Base-by-base conservation (phyloP, 2,329 filamentous ascomycete genomes). In the Aspergillus sp. region DNA sequence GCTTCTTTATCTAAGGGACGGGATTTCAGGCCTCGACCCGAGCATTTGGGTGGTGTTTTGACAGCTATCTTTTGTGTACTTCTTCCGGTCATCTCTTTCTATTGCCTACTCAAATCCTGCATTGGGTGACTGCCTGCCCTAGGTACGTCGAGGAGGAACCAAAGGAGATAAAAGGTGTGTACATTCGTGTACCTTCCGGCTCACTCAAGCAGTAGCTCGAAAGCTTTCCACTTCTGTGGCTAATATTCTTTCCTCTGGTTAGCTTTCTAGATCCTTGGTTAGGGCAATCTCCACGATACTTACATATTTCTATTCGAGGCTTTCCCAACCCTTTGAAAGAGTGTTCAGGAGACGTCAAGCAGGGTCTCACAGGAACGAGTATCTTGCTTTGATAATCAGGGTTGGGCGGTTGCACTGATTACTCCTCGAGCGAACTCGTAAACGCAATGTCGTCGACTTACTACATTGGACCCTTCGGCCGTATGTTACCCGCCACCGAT, bases 391-490 rank as follows among this genome's bases (percentile, higher is more conserved):
- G 46, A 23, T n/a, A n/a, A 31, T 43, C 41, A 54, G 34, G 47
- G n/a, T n/a, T 49, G 23, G 46, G n/a, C 30, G 30, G 28, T 50
- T 48, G 17, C n/a, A 30, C 45, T 58, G 17, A 17, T 13, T 41
- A 34, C 23, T 38, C 45, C 31, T 43, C 15, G 19, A 47, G 7
- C 31, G 30, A 38, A 55, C 52, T 17, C 51, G 30, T 45, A 30
- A 56, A 54, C 54, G 60, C 49, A 61, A 78, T 79, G 76, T 75
- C 77, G 65, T 61, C 59, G 68, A 69, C 62, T 46, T 76, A 73
- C 63, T 76, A 75, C 63, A 68, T 73, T 63, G 77, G 77, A 66
- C 73, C 75, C 57, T 77, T 77, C 68, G 77, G 77, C 66, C 74
- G 74, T 72, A 77, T 72, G 68, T 74, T 77, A 66, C 72, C 75